phyloP scores from a whole-genome alignment of 352 stramenopile genomes.

The Pythium chondricola region DNA sequence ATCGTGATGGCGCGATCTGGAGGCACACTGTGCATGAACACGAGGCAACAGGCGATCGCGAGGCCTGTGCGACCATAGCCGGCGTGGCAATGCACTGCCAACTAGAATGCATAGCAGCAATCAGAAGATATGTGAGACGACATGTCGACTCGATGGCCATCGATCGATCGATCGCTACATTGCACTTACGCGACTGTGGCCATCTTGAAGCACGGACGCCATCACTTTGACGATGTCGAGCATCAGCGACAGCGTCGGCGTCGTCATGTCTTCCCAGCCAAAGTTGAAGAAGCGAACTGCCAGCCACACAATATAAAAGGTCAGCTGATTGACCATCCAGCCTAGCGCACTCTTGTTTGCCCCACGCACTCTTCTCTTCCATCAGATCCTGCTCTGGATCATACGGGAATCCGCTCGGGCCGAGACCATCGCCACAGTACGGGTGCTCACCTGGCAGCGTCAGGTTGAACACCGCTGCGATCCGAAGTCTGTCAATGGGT shows the following conservation, averaged over 20 bases:
- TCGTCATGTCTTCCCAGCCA: constrained; percentile 91
- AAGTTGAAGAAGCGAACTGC: constrained; percentile 90
- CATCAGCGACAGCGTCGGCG: constrained; percentile 77
- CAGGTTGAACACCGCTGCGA: constrained; percentile 88
- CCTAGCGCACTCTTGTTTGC: no score
- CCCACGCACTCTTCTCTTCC: constrained; percentile 75
- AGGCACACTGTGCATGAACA: constrained; percentile 79
- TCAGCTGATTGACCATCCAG: background rate
- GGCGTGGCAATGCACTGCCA: constrained; percentile 88
- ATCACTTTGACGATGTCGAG: constrained; percentile 86
- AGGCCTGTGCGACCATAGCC: constrained; percentile 85
- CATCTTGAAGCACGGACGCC: constrained; percentile 60
- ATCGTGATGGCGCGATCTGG: constrained; percentile 63
- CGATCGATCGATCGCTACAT: no score
- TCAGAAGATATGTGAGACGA: no score
- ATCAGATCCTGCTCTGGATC: constrained; percentile 86
- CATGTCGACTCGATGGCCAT: no score
- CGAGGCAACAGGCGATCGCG: constrained; percentile 78
- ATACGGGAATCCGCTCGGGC: constrained; percentile 79
- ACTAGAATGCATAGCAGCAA: constrained; percentile 15
- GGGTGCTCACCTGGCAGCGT: constrained; percentile 88
- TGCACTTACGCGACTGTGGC: constrained; percentile 31
- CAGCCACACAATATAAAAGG: background rate
- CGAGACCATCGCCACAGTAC: constrained; percentile 83
- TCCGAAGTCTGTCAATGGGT: constrained; percentile 63